These are phyloP conservation scores for Termitomyces sp. DNA, from an alignment of 768 basidiomycete genomes.

Conservation along the genomic window DNA sequence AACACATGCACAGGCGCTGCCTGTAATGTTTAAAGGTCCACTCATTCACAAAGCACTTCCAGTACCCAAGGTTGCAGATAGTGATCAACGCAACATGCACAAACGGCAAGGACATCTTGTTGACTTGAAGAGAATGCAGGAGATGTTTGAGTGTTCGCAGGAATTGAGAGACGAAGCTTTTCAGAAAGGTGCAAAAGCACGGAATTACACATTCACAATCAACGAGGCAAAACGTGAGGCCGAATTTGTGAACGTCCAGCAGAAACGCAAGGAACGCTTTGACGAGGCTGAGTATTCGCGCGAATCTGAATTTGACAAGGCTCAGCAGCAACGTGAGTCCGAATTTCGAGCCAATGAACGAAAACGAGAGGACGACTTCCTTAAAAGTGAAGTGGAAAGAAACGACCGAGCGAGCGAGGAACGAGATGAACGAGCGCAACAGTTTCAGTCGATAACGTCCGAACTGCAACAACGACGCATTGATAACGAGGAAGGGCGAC, in stretches of 20 bases:
- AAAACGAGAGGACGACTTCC: too few species aligned
- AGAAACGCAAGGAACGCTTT: too few species aligned
- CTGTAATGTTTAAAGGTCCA: too few species aligned
- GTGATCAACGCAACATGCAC: too few species aligned
- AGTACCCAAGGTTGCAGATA: too few species aligned
- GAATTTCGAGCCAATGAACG: not conserved
- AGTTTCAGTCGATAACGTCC: not conserved
- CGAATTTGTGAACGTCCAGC: not conserved
- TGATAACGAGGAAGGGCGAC: too few species aligned
- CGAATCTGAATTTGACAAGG: too few species aligned
- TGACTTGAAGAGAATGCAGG: not conserved
- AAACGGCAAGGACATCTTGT: too few species aligned
- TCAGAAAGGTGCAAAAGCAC: too few species aligned
- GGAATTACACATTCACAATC: too few species aligned
- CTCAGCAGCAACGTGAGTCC: not conserved
- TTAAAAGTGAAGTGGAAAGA: not conserved
- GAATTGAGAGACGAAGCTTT: not conserved
- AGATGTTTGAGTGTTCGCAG: conserved; percentile 1
- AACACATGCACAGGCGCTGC: too few species aligned
- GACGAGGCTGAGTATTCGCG: not conserved
- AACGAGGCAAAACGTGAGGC: not conserved
- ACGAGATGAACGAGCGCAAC: not conserved
- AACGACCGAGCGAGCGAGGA: not conserved
- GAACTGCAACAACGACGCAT: not conserved
- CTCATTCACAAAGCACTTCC: too few species aligned